phyloP scores from a whole-genome alignment of 106 monocot genomes.

The Apostasia shenzhenica region DNA sequence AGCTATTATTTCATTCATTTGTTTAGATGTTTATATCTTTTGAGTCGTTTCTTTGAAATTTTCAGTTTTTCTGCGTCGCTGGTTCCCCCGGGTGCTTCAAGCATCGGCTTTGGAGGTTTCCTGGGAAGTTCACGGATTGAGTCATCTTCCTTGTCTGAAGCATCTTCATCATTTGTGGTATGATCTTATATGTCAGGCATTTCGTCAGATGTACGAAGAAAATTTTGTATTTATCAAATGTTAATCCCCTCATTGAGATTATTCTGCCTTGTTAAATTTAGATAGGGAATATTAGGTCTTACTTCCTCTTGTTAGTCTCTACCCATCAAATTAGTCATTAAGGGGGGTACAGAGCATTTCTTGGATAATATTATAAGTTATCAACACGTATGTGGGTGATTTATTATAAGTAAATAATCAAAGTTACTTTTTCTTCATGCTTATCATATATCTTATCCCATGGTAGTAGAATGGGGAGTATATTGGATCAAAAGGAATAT shows the following conservation, averaged over 20 bases:
- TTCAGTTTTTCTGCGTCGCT: slow-evolving; percentile 71
- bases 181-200: neutral
- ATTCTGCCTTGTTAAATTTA: neutral
- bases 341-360: no score
- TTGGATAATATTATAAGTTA: no score
- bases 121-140: slow-evolving; percentile 71
- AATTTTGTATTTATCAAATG: neutral
- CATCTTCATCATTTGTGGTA: slow-evolving; percentile 37
- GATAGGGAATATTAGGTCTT: no score
- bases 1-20: neutral
- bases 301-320: no score
- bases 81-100: slow-evolving; percentile 54
- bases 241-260: neutral
- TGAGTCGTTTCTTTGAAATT: neutral
- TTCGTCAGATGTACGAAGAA: neutral
- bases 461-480: no score
- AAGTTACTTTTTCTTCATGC: no score
- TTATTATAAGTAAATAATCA: no score
- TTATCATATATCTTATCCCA: no score
- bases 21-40: neutral
- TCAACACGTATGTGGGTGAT: no score
- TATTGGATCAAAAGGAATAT: no score
- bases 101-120: slow-evolving; percentile 83
- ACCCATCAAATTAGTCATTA: no score
- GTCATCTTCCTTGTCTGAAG: slow-evolving; percentile 33